Conservation (phyloP, 1,139 yeast species). For the Kodamaea ohmeri region DNA sequence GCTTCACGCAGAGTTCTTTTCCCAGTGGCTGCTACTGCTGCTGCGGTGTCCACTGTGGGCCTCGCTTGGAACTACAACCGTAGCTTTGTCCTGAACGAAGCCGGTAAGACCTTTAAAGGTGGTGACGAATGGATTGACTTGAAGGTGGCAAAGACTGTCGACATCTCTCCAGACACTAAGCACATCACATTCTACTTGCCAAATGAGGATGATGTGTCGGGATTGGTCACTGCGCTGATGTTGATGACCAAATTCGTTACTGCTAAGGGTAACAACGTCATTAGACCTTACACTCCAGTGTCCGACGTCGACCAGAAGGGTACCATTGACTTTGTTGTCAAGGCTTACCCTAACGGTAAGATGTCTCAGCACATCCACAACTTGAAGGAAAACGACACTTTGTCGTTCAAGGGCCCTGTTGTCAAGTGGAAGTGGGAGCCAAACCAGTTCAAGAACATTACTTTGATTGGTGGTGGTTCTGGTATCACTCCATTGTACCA, state of each 20-base stretch:
- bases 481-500: constrained; percentile 97
- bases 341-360: constrained; percentile 81
- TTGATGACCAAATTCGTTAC: constrained; percentile 79
- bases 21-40: constrained; percentile 26
- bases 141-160: constrained; percentile 57
- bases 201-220: constrained; percentile 63
- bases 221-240: constrained; percentile 78
- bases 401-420: constrained; percentile 93
- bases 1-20: constrained; percentile 29
- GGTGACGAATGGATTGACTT: constrained; percentile 80
- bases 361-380: constrained; percentile 73
- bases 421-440: constrained; percentile 90
- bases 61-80: constrained; percentile 4
- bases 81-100: constrained; percentile 40
- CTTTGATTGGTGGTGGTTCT: constrained; percentile 92
- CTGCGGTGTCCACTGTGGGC: constrained; percentile 37
- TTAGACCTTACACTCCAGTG: constrained; percentile 96
- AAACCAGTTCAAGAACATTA: constrained; percentile 75
- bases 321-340: constrained; percentile 73
- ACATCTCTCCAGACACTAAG: constrained; percentile 63
- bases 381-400: constrained; percentile 75
- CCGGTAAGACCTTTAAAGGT: constrained; percentile 60
- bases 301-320: constrained; percentile 72
- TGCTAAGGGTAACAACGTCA: constrained; percentile 80
- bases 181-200: constrained; percentile 73